Evolutionary conservation across 2,329 filamentous ascomycete species (phyloP).

Genomic region (Nannizziopsis arthrosporioides): DNA sequence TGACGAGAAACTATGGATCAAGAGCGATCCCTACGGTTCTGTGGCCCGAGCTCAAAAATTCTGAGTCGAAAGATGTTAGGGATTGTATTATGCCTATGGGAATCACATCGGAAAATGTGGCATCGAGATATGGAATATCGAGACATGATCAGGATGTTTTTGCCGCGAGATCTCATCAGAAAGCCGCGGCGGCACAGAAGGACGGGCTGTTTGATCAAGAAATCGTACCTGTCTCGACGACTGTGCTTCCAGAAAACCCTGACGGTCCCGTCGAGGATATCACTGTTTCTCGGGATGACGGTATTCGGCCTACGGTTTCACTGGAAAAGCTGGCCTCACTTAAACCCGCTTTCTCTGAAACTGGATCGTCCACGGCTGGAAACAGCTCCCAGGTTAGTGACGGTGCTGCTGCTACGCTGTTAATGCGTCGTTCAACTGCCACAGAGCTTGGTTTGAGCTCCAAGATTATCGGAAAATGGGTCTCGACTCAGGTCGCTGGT

Average conservation of each 20-base stretch:
- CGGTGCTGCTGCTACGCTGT: constrained; percentile 68
- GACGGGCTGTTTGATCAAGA: constrained; percentile 62
- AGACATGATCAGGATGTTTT: constrained; percentile 73
- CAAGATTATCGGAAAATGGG: constrained; percentile 71
- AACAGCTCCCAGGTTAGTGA: constrained; percentile 80
- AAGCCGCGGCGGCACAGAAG: constrained; percentile 58
- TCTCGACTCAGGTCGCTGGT: constrained; percentile 61
- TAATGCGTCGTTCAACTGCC: constrained; percentile 77
- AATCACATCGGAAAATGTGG: constrained; percentile 79
- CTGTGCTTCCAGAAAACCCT: constrained; percentile 51
- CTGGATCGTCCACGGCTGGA: constrained; percentile 70
- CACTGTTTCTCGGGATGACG: constrained; percentile 68
- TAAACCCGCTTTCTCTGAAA: constrained; percentile 70
- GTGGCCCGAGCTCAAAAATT: constrained; percentile 62
- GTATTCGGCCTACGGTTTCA: constrained; percentile 58
- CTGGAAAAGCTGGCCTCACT: constrained; percentile 62
- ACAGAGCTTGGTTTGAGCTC: constrained; percentile 56
- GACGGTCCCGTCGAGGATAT: constrained; percentile 48
- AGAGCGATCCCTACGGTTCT: constrained; percentile 72
- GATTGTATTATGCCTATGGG: constrained; percentile 96
- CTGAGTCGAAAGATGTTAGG: constrained; percentile 53
- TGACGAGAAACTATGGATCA: constrained; percentile 81
- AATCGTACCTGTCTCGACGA: constrained; percentile 70
- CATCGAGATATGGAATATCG: constrained; percentile 59
- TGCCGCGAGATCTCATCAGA: constrained; percentile 60